phyloP scores from a whole-genome alignment of 805 yeast species.

The Vanderwaltozyma polyspora region DNA sequence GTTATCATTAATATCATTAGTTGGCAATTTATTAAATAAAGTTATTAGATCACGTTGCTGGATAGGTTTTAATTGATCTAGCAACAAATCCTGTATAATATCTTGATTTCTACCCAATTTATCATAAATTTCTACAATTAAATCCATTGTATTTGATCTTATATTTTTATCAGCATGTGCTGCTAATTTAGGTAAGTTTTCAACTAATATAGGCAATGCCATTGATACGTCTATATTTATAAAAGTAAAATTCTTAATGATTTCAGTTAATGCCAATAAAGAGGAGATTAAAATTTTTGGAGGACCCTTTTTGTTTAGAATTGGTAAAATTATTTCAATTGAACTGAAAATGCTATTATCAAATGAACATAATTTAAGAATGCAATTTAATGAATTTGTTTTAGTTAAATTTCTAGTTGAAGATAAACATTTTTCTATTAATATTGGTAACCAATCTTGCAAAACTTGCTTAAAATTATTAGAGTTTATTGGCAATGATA shows the following conservation, averaged over 20 bases:
- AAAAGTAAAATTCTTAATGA: constrained; percentile 31
- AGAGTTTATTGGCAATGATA: neutral
- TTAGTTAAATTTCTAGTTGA: constrained; percentile 70
- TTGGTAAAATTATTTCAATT: constrained; percentile 53
- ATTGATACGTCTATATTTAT: constrained; percentile 7
- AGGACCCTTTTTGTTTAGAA: constrained; percentile 33
- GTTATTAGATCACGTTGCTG: constrained; percentile 77
- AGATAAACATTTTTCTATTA: constrained; percentile 75
- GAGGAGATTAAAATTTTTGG: constrained; percentile 75
- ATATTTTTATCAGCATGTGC: constrained; percentile 82
- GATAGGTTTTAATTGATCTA: constrained; percentile 73
- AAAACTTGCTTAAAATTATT: neutral
- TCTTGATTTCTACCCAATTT: constrained; percentile 51
- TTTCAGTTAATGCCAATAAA: constrained; percentile 42
- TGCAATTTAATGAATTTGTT: constrained; percentile 48
- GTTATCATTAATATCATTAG: constrained; percentile 33
- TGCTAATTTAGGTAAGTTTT: constrained; percentile 61
- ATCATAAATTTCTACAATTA: constrained; percentile 58
- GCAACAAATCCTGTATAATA: constrained; percentile 44
- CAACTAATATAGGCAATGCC: constrained; percentile 43
- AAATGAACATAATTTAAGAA: constrained; percentile 53
- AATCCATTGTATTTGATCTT: constrained; percentile 60
- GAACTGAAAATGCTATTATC: constrained; percentile 51
- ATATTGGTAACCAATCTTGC: constrained; percentile 18
- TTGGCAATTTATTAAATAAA: constrained; percentile 32